A percentile compares a stretch with the other conserved stretches of the same genome.
Conservation (phyloP, 805 yeast genomes). For the Saturnispora sekii region DNA sequence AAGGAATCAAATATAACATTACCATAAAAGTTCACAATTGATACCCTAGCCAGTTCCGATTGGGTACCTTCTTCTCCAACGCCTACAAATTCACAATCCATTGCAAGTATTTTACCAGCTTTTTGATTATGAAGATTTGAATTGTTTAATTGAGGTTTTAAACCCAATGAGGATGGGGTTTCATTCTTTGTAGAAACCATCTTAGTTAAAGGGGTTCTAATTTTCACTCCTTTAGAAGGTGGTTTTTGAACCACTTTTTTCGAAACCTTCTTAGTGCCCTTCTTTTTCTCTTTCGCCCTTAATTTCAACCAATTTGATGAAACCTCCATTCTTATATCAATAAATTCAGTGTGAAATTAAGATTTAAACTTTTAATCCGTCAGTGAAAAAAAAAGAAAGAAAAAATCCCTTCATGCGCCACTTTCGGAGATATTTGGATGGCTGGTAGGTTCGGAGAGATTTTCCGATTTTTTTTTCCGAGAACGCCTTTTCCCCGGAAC, state of each 20-base stretch:
- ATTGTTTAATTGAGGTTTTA: background rate
- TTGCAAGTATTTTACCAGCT: constrained; percentile 66
- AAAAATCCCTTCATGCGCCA: background rate
- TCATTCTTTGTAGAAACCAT: background rate
- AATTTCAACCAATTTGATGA: constrained; percentile 20
- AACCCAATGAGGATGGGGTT: too few relatives aligned
- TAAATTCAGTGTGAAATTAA: too few relatives aligned
- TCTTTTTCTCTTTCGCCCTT: constrained; percentile 9
- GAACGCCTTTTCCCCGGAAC: background rate
- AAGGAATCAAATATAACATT: constrained; percentile 58
- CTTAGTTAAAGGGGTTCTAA: constrained; percentile 11
- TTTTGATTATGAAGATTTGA: constrained; percentile 16
- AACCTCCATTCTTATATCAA: background rate
- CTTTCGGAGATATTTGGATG: too few relatives aligned
- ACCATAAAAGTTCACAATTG: constrained; percentile 79
- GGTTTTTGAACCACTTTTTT: background rate
- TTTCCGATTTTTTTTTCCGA: background rate
- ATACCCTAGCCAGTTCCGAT: constrained; percentile 76
- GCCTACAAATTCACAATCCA: constrained; percentile 95
- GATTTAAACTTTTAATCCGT: too few relatives aligned
- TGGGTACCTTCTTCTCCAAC: constrained; percentile 64
- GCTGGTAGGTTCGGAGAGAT: too few relatives aligned
- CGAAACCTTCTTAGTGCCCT: background rate
- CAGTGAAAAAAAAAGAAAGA: background rate
- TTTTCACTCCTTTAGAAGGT: background rate